Evolutionary conservation across 371 early-diverging fungal genomes (phyloP).

Genomic region (Mortierella sp.): DNA sequence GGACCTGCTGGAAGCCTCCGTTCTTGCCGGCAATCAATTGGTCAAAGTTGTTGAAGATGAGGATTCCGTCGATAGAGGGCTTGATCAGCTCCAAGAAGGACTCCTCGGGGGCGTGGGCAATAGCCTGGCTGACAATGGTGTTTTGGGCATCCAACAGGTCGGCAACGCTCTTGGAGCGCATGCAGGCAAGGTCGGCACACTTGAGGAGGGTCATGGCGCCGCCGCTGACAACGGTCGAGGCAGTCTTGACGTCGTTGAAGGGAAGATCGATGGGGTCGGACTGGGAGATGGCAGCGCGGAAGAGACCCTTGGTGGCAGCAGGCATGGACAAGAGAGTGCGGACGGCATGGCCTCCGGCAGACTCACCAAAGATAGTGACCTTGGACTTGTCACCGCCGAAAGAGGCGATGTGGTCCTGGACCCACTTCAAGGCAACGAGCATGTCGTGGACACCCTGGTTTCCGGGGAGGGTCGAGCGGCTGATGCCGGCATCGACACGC

Average conservation of each 20-base stretch:
- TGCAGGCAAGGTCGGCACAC: slow-evolving; percentile 46
- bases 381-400: slow-evolving; percentile 63
- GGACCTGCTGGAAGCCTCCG: slow-evolving; percentile 52
- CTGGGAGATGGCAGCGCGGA: slow-evolving; percentile 53
- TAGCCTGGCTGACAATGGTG: slow-evolving; percentile 46
- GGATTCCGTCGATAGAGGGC: slow-evolving; percentile 50
- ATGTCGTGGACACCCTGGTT: slow-evolving; percentile 55
- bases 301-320: slow-evolving; percentile 53
- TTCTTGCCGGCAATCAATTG: slow-evolving; percentile 54
- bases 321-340: slow-evolving; percentile 57
- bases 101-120: slow-evolving; percentile 52
- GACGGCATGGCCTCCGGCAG: slow-evolving; percentile 64
- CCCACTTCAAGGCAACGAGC: slow-evolving; percentile 64
- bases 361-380: slow-evolving; percentile 64
- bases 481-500: slow-evolving; percentile 53
- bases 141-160: slow-evolving; percentile 42
- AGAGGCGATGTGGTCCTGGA: slow-evolving; percentile 58
- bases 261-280: slow-evolving; percentile 57
- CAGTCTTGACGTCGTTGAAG: slow-evolving; percentile 52
- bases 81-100: slow-evolving; percentile 59
- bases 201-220: slow-evolving; percentile 47
- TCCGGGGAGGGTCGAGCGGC: slow-evolving; percentile 45
- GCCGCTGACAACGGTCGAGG: slow-evolving; percentile 51
- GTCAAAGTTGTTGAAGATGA: slow-evolving; percentile 55
- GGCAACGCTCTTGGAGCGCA: slow-evolving; percentile 44